Percentiles rank a stretch among this genome's conserved stretches.
Evolutionary conservation across 177 flowering plant species (phyloP).

Genomic region (Telopea speciosissima): DNA sequence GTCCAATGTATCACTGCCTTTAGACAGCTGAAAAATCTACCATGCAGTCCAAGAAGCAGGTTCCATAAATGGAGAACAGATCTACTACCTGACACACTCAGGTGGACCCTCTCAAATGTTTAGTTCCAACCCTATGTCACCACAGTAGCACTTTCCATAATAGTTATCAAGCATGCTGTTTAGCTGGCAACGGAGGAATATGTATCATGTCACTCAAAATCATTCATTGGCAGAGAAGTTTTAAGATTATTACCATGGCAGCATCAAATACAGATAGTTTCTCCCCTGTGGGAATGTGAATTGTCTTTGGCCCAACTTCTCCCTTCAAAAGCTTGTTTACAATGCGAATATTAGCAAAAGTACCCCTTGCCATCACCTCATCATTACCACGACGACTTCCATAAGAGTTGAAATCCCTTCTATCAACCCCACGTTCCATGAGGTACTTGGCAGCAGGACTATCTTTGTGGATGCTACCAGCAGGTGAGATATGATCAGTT

Average conservation of each 20-base stretch:
- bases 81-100: not conserved
- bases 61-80: not conserved
- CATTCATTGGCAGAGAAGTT: not conserved
- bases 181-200: not conserved
- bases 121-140: not conserved
- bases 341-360: constrained; percentile 88
- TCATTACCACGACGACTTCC: constrained; percentile 98
- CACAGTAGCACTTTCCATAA: not conserved
- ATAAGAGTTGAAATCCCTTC: constrained; percentile 89
- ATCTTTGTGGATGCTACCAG: constrained; percentile 88
- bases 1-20: too few relatives aligned
- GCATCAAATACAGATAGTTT: constrained; percentile 54
- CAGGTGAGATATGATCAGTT: constrained; percentile 95
- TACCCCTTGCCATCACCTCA: constrained; percentile 91
- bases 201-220: not conserved
- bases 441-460: constrained; percentile 91
- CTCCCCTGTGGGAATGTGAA: constrained; percentile 61
- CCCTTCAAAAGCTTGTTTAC: constrained; percentile 90
- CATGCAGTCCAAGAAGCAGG: too few relatives aligned
- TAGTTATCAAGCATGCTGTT: not conserved
- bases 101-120: not conserved
- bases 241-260: constrained; percentile 45
- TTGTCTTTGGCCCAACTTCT: constrained; percentile 82
- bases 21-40: too few relatives aligned
- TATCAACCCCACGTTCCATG: constrained; percentile 78